Base-by-base conservation (phyloP, 169 alveolate genomes). In the Theileria annulata region DNA sequence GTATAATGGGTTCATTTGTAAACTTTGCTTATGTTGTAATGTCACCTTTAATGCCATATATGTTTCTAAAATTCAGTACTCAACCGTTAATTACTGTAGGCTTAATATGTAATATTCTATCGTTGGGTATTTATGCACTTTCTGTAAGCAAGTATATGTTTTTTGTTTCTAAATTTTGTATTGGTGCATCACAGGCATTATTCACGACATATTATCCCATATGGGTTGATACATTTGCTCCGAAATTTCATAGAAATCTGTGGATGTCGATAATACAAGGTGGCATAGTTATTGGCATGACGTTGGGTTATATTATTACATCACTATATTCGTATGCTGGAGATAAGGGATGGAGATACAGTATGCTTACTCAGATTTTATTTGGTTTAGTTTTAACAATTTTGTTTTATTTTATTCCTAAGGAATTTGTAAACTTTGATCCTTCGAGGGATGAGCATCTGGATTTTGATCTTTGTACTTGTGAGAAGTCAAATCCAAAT, bases 221-320 rank as follows among this genome's bases (percentile, higher is more conserved):
- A 5, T 97, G 99, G 99, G 95, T 95, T 19, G 97, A 96, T 84
- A 95, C 88, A 64, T 96, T 94, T 67, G 93, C 98, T 6, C 99
- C 99, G 3, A 79, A 70, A 4, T 91, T 87, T 62, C 76, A 87
- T 67, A 92, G 92, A 74, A 95, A 98, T 4, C 91, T 88, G 42
- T 96, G 99, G 99, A 95, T 97, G 99, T 96, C 98, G 2, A 79
- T 92, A 54, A 70, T 95, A 31, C 98, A 96, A 58, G 86, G 94
- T 27, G 95, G 97, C 12, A 91, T 93, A 28, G 94, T 93, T 4
- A 90, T 93, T 28, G 99, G 99, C n/a, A 89, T 85, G 66, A 87
- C 84, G 27, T 21, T 87, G 27, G 94, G 94, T 3, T 90, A 90
- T 63, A 60, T 89, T 0, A 75, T 87, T 12, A 84, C 90, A 0